phyloP scores from a whole-genome alignment of 2,329 filamentous ascomycete genomes.

The Ceratocystis eucalypticola region DNA sequence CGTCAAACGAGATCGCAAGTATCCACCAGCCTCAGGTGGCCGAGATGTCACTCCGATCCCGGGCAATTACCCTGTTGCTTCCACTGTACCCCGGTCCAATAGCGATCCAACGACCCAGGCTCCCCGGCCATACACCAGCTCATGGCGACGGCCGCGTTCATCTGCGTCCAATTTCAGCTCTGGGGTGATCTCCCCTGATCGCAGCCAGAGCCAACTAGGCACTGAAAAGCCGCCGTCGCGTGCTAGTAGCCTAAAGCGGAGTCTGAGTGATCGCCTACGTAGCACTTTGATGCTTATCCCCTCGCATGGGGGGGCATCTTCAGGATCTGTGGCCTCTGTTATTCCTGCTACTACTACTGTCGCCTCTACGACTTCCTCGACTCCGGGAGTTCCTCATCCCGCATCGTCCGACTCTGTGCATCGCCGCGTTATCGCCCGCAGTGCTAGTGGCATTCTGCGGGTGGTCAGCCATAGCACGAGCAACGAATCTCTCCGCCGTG shows the following conservation, averaged over 20 bases:
- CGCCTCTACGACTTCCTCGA: not conserved
- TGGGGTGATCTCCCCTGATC: conserved; percentile 3
- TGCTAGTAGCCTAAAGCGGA: conserved; percentile 36
- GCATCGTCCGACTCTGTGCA: conserved; percentile 29
- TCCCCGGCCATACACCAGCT: conserved; percentile 9
- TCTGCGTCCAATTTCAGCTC: conserved; percentile 28
- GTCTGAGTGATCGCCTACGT: conserved; percentile 41
- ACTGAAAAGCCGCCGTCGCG: conserved; percentile 13
- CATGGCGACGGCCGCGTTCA: conserved; percentile 12
- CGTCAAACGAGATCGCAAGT: conserved; percentile 16
- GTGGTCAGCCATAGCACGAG: conserved; percentile 43
- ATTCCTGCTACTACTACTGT: conserved; percentile 24
- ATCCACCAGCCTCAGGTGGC: conserved; percentile 15
- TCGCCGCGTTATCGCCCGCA: conserved; percentile 45
- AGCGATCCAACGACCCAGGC: conserved; percentile 10
- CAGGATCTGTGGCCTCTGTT: not conserved
- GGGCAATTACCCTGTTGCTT: conserved; percentile 6
- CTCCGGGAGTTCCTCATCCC: not conserved
- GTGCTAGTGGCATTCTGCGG: conserved; percentile 45
- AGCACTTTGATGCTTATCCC: conserved; percentile 49
- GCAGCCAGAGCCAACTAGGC: conserved; percentile 7
- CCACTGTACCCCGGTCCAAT: conserved; percentile 9
- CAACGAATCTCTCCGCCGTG: conserved; percentile 30
- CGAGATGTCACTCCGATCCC: conserved; percentile 17
- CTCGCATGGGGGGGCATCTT: conserved; percentile 31